Percentiles rank a stretch among this genome's conserved stretches.
phyloP scores from a whole-genome alignment of 768 basidiomycete genomes.

The Nevesoporus exiguus region DNA sequence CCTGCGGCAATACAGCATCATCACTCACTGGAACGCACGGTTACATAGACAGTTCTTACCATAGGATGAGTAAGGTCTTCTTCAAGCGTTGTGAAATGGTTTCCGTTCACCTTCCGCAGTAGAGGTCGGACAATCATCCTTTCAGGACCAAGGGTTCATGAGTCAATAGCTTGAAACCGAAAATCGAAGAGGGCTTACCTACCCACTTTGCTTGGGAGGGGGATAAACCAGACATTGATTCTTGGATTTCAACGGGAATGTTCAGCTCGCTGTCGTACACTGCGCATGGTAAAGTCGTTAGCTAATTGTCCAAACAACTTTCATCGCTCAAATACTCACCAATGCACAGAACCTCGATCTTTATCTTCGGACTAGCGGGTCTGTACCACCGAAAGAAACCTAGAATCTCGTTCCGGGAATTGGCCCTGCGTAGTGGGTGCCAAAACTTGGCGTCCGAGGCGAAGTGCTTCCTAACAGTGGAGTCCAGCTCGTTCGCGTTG shows the following conservation, averaged over 20 bases:
- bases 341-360: conserved; percentile 40
- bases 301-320: neutral
- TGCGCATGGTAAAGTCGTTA: conserved; percentile 19
- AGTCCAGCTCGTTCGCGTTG: conserved; percentile 48
- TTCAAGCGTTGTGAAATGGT: conserved; percentile 48
- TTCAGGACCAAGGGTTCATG: neutral
- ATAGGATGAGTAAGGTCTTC: conserved; percentile 61
- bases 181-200: conserved; percentile 35
- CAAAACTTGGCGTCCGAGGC: conserved; percentile 52
- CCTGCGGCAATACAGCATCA: conserved; percentile 10
- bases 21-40: neutral
- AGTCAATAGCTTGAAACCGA: neutral
- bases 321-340: conserved; percentile 34
- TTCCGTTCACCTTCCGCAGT: conserved; percentile 40
- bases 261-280: conserved; percentile 46
- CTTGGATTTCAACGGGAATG: conserved; percentile 46
- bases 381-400: conserved; percentile 65
- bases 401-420: conserved; percentile 54
- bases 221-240: conserved; percentile 44
- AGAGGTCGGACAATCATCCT: conserved; percentile 50
- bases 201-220: conserved; percentile 46
- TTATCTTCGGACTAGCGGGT: conserved; percentile 51
- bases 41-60: conserved; percentile 22
- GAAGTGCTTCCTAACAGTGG: conserved; percentile 48
- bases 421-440: conserved; percentile 56